Percentiles rank a stretch among this genome's conserved stretches.
Conservation (phyloP, 495 filamentous ascomycete genomes). For the Tirmania nivea region DNA sequence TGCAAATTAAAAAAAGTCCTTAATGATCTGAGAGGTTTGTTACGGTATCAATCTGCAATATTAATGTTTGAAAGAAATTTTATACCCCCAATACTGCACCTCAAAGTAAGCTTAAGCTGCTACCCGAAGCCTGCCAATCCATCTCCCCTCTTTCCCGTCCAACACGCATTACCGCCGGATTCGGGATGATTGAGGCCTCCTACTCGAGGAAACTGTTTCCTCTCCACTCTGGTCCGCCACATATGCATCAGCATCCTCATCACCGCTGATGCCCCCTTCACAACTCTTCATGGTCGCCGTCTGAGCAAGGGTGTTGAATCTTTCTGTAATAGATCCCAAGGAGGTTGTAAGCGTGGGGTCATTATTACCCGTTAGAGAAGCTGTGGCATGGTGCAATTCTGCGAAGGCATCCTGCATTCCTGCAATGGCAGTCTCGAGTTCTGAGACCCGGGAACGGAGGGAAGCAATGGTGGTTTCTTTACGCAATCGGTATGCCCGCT, state of each 20-base stretch:
- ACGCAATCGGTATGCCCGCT: conserved; percentile 62
- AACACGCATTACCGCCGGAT: no score
- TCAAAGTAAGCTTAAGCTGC: no score
- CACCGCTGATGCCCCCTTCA: conserved; percentile 12
- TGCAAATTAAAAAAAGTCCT: no score
- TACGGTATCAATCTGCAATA: no score
- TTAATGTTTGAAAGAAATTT: no score
- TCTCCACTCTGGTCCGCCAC: no score
- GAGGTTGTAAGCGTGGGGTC: conserved; percentile 17
- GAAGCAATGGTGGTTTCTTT: conserved; percentile 65
- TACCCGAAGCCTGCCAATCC: no score
- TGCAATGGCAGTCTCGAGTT: conserved; percentile 42
- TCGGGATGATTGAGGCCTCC: no score
- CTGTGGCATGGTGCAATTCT: conserved; percentile 40
- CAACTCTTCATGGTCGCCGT: conserved; percentile 23
- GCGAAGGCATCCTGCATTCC: conserved; percentile 55
- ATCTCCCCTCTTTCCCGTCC: no score
- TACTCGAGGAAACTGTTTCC: no score
- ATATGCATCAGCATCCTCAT: conserved; percentile 17
- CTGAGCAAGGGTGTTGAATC: conserved; percentile 27
- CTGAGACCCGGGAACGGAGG: conserved; percentile 42
- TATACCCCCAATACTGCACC: no score
- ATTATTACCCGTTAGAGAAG: conserved; percentile 24
- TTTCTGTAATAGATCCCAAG: conserved; percentile 24
- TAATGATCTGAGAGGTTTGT: no score